Conservation (phyloP, 306 rosid species). For the Rubus idaeus region DNA sequence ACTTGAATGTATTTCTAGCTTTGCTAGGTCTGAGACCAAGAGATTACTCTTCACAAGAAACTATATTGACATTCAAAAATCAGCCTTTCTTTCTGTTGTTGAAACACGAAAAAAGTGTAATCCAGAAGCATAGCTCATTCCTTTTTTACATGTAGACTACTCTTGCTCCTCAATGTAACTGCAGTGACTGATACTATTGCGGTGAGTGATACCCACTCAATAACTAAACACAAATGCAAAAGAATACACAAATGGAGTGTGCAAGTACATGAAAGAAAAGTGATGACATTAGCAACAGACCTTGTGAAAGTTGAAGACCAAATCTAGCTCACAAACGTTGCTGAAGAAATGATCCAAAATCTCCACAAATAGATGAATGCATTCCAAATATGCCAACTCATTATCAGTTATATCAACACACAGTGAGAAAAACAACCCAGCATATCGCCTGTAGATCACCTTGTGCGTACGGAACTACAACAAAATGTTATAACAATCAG, state of each 20-base stretch:
- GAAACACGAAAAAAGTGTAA: background rate
- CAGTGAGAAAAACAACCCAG: constrained; percentile 92
- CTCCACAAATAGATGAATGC: constrained; percentile 95
- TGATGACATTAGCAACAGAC: constrained; percentile 35
- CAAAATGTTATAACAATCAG: constrained; percentile 10
- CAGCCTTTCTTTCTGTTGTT: background rate
- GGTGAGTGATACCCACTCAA: background rate
- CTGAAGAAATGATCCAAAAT: constrained; percentile 95
- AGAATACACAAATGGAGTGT: background rate
- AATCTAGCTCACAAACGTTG: constrained; percentile 87
- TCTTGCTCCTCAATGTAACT: background rate
- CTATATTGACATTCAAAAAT: background rate
- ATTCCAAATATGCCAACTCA: constrained; percentile 92
- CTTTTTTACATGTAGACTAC: background rate
- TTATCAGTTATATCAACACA: constrained; percentile 99
- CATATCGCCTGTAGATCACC: constrained; percentile 92
- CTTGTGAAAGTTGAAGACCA: constrained; percentile 94
- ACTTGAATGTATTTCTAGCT: no score
- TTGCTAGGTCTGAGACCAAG: no score
- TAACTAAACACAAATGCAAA: background rate
- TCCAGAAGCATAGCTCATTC: background rate
- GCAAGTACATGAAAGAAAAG: background rate
- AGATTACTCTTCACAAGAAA: background rate
- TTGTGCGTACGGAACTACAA: constrained; percentile 97
- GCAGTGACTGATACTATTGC: background rate